These are phyloP conservation scores for Kitagawia praeruptora DNA, from an alignment of 129 eudicot species.

Conservation along the genomic window DNA sequence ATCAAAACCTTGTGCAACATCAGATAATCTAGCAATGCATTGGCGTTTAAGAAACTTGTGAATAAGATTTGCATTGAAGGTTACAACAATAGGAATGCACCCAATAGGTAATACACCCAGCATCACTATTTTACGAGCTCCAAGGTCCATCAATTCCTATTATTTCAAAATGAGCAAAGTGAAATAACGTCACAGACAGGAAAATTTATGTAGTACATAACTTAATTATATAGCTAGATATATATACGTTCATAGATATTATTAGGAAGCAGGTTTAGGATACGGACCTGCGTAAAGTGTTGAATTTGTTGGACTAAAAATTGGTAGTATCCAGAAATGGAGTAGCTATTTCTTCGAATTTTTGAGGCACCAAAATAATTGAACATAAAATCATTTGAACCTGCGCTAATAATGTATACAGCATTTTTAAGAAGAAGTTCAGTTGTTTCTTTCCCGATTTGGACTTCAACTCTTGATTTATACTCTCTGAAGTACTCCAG, in stretches of 20 bases:
- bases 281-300: slow-evolving; percentile 36
- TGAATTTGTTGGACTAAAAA: slow-evolving; percentile 36
- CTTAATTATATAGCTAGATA: no score
- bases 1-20: slow-evolving; percentile 9
- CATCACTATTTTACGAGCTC: slow-evolving; percentile 34
- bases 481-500: slow-evolving; percentile 62
- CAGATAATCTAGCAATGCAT: slow-evolving; percentile 8
- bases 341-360: slow-evolving; percentile 22
- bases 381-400: slow-evolving; percentile 54
- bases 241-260: no score
- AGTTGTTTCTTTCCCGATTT: slow-evolving; percentile 42
- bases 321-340: slow-evolving; percentile 18
- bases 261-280: no score
- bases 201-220: no score
- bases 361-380: slow-evolving; percentile 33
- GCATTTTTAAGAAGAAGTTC: slow-evolving; percentile 28
- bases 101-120: slow-evolving; percentile 48
- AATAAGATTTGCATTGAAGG: not conserved
- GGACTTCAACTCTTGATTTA: slow-evolving; percentile 36
- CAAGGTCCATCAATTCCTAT: slow-evolving; percentile 26
- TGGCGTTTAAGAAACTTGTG: not conserved
- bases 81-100: slow-evolving; percentile 34
- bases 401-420: slow-evolving; percentile 40
- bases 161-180: not conserved
- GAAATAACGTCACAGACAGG: no score